Evolutionary conservation across 2,329 filamentous ascomycete species (phyloP).

Genomic region (Aureobasidium pullulans): DNA sequence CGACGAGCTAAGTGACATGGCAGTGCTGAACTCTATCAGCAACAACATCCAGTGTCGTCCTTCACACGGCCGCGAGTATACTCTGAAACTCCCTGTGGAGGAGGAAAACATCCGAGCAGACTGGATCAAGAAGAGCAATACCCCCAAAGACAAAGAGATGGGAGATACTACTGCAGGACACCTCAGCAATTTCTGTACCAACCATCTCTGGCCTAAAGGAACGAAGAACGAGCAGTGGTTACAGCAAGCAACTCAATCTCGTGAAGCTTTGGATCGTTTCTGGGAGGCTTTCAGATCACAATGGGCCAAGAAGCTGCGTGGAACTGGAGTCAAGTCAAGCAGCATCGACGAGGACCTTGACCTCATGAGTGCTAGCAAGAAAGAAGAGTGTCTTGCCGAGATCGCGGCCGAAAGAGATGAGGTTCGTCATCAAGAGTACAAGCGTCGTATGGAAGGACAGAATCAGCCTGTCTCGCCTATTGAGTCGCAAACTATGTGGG

Average conservation of each 20-base stretch:
- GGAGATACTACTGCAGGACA: neutral
- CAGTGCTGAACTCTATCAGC: neutral
- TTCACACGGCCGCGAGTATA: neutral
- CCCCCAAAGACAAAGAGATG: no score
- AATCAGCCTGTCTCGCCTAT: neutral
- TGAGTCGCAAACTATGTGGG: neutral
- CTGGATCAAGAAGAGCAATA: neutral
- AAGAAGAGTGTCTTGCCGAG: neutral
- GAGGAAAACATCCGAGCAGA: neutral
- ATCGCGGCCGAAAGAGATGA: neutral
- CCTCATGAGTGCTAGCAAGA: neutral
- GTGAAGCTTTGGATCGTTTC: neutral
- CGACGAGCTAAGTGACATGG: conserved; percentile 3
- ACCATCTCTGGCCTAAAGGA: neutral
- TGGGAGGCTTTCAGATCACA: neutral
- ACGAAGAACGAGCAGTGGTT: neutral
- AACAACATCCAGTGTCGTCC: neutral
- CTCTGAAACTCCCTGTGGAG: neutral
- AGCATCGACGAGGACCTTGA: neutral
- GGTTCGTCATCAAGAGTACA: neutral
- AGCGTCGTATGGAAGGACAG: neutral
- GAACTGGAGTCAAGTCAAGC: neutral
- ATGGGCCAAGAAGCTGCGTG: neutral
- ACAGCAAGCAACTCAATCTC: neutral
- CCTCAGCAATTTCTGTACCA: neutral